These are phyloP conservation scores for Colletotrichum plurivorum DNA, from an alignment of 2,329 filamentous ascomycete genomes.

Conservation along the genomic window DNA sequence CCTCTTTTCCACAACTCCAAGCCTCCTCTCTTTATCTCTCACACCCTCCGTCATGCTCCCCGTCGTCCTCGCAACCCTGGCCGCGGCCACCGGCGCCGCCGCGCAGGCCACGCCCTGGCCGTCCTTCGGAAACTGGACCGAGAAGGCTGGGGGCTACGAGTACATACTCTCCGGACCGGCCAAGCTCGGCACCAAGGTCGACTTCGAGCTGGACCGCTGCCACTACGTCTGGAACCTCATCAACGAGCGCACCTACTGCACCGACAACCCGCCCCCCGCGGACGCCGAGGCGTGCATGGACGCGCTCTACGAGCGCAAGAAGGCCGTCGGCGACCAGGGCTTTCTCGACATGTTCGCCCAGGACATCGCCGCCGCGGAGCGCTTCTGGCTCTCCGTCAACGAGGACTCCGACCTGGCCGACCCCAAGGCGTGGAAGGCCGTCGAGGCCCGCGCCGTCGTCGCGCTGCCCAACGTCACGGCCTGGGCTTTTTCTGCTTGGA, in stretches of 20 bases:
- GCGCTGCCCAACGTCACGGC: conserved; percentile 47
- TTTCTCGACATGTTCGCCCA: conserved; percentile 44
- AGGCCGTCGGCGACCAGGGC: conserved; percentile 42
- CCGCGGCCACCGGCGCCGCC: neutral
- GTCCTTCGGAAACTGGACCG: conserved; percentile 32
- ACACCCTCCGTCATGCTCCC: conserved; percentile 1
- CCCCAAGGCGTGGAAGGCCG: conserved; percentile 41
- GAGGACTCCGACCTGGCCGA: conserved; percentile 39
- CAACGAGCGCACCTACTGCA: conserved; percentile 6
- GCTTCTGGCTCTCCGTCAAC: conserved; percentile 44
- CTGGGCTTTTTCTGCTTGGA: conserved; percentile 44
- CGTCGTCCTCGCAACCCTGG: neutral
- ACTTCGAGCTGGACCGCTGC: conserved; percentile 37
- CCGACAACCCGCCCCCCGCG: neutral
- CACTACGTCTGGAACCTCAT: conserved; percentile 32
- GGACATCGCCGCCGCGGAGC: conserved; percentile 44
- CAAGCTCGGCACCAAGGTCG: conserved; percentile 27
- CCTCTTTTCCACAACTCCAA: neutral
- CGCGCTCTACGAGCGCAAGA: conserved; percentile 43
- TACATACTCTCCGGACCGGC: conserved; percentile 37
- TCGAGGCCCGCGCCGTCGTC: conserved; percentile 43
- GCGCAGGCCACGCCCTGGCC: conserved; percentile 28
- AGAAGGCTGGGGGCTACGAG: conserved; percentile 7
- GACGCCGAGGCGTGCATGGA: conserved; percentile 21
- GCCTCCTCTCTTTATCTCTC: neutral